These are phyloP conservation scores for Porogramme epimiltina DNA, from an alignment of 1,284 basidiomycete species.

Conservation along the genomic window DNA sequence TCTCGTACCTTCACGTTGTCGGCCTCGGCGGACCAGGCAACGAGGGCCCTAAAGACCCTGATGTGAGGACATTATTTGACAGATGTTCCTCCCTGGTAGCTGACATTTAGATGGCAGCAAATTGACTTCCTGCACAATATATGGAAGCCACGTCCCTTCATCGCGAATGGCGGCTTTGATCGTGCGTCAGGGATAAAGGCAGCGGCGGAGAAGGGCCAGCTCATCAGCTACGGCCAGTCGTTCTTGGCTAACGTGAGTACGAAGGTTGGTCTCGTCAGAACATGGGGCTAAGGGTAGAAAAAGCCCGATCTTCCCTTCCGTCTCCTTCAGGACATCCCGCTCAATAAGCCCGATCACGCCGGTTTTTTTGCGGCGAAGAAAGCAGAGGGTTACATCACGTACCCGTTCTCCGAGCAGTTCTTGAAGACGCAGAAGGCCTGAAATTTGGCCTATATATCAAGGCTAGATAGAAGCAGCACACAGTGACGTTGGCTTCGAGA, in stretches of 20 bases:
- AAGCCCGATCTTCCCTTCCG: constrained; percentile 18
- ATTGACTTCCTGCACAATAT: constrained; percentile 31
- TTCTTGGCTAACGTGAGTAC: constrained; percentile 44
- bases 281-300: too few species aligned
- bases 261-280: too few species aligned
- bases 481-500: too few species aligned
- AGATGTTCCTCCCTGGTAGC: too few species aligned
- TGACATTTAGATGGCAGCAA: constrained; percentile 14
- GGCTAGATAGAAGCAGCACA: too few species aligned
- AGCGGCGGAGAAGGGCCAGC: constrained; percentile 34
- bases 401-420: constrained; percentile 12
- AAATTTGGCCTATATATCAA: too few species aligned
- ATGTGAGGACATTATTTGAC: neutral
- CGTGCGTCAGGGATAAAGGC: constrained; percentile 25
- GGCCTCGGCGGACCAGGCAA: constrained; percentile 30
- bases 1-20: constrained; percentile 52
- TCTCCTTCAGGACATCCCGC: constrained; percentile 6
- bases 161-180: constrained; percentile 40
- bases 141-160: constrained; percentile 28
- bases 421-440: constrained; percentile 37
- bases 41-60: neutral
- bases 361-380: constrained; percentile 18
- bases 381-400: constrained; percentile 23
- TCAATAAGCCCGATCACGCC: neutral
- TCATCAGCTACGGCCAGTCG: constrained; percentile 47